Base-by-base conservation (phyloP, 179 eudicot genomes). In the Carnegiea gigantea region DNA sequence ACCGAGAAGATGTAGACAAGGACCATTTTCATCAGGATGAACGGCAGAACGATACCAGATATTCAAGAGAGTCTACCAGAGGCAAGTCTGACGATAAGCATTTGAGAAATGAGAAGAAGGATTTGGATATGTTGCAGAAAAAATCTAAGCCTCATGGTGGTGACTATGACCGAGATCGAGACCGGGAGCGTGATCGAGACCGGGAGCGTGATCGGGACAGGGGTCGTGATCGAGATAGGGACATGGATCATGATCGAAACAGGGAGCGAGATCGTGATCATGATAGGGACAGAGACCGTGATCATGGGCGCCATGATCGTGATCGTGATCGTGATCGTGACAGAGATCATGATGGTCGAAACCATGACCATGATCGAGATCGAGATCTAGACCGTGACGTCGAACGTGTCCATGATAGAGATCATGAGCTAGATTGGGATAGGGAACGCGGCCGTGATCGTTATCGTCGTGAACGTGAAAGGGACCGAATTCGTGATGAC, bases 11-110 rank as follows among this genome's bases (percentile, higher is more conserved):
- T 81, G 81, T 83, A 48, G 90, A 83, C 40, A 89, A 88, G 85
- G 96, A 91, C 38, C 23, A 80, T 68, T 86, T 86, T 81, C 90
- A 75, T 73, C 92, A 81, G 82, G 95, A 90, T 54, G 97, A 91
- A 40, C 89, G 87, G 77, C 85, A 83, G 81, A 88, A 89, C 85
- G 98, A 91, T 76, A 91, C 82, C 18, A 86, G 85, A 43, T 48
- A 79, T 78, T 59, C 89, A 40, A 87, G 89, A 78, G 95, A 93
- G 75, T 85, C 82, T 51, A 70, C 83, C 44, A 86, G 88, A 83
- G 91, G 82, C 57, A 90, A 88, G 88, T 90, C 89, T 80, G 95
- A 91, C 67, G 84, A 81, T 68, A 91, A 92, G 88, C 87, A 87
- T 84, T 64, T 75, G 74, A 88, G 93, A 82, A 91, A 84, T 83